These are phyloP conservation scores for Sporothrix schenckii DNA, from an alignment of 2,329 filamentous ascomycete species.

Conservation along the genomic window DNA sequence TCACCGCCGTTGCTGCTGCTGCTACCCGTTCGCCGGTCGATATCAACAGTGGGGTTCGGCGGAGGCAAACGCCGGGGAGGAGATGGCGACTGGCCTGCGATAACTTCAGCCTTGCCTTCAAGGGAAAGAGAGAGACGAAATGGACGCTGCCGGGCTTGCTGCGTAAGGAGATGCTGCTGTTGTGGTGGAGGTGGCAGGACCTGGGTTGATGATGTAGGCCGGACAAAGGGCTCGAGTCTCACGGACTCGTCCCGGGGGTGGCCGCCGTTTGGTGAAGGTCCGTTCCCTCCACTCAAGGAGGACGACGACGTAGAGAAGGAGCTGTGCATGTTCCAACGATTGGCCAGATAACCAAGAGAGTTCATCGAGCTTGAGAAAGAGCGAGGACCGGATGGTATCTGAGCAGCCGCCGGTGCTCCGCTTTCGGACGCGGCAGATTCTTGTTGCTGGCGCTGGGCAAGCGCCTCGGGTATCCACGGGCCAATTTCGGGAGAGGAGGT, in stretches of 20 bases:
- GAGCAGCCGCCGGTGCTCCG: background rate
- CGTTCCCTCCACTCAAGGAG: constrained; percentile 45
- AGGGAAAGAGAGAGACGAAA: constrained; percentile 81
- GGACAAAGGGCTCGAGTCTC: constrained; percentile 51
- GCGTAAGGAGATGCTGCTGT: constrained; percentile 16
- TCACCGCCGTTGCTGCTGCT: constrained; percentile 25
- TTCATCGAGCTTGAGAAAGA: constrained; percentile 42
- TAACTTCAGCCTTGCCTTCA: constrained; percentile 87
- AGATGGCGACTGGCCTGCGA: constrained; percentile 68
- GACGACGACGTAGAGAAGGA: constrained; percentile 57
- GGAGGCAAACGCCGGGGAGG: constrained; percentile 64
- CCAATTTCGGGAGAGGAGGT: constrained; percentile 37
- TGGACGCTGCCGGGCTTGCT: constrained; percentile 42
- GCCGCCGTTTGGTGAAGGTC: constrained; percentile 4
- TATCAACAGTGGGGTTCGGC: constrained; percentile 41
- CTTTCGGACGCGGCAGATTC: constrained; percentile 6
- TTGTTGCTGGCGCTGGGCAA: constrained; percentile 29
- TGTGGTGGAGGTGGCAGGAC: constrained; percentile 40
- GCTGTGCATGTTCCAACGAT: constrained; percentile 59
- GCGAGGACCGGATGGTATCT: constrained; percentile 21
- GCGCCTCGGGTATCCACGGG: constrained; percentile 36
- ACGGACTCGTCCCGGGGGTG: constrained; percentile 47
- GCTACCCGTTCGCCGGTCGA: constrained; percentile 3
- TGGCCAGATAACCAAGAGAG: constrained; percentile 52
- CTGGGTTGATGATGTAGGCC: constrained; percentile 45